phyloP scores from a whole-genome alignment of 2,329 filamentous ascomycete species.

The Fusarium sp. region DNA sequence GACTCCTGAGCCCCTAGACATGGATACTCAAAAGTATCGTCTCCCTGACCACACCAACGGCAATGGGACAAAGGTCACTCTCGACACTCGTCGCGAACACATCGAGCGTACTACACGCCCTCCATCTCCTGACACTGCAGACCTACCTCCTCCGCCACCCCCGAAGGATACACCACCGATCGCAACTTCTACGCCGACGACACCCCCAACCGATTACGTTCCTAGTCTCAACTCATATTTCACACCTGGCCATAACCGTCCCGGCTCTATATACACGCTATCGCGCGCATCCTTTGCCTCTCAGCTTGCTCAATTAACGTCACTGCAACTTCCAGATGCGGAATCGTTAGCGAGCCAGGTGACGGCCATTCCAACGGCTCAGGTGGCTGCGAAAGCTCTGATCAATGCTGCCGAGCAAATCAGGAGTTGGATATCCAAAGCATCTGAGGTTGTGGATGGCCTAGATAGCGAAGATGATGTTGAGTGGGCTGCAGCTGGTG shows the following conservation, averaged over 20 bases:
- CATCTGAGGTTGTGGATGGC: slow-evolving; percentile 86
- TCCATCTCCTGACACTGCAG: slow-evolving; percentile 52
- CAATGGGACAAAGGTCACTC: slow-evolving; percentile 74
- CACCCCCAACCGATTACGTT: slow-evolving; percentile 58
- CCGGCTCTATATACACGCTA: slow-evolving; percentile 93
- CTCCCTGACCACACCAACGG: slow-evolving; percentile 77
- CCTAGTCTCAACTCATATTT: slow-evolving; percentile 72
- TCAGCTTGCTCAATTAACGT: slow-evolving; percentile 91
- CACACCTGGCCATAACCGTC: slow-evolving; percentile 73
- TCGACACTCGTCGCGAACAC: slow-evolving; percentile 69
- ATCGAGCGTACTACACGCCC: slow-evolving; percentile 63
- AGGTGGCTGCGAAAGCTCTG: slow-evolving; percentile 84
- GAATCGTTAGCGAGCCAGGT: slow-evolving; percentile 86
- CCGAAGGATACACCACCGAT: slow-evolving; percentile 57
- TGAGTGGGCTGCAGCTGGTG: slow-evolving; percentile 93
- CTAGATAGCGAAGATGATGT: slow-evolving; percentile 97
- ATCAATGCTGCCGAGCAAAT: slow-evolving; percentile 93
- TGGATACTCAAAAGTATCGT: slow-evolving; percentile 81
- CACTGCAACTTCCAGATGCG: slow-evolving; percentile 88
- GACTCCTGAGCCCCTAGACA: slow-evolving; percentile 64
- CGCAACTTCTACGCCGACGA: slow-evolving; percentile 44
- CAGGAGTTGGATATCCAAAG: slow-evolving; percentile 91
- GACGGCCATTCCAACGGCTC: slow-evolving; percentile 84
- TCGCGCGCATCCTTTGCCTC: slow-evolving; percentile 93
- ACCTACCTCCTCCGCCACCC: slow-evolving; percentile 56